These are phyloP conservation scores for Osmanthus fragrans DNA, from an alignment of 257 asterid genomes.

Conservation along the genomic window DNA sequence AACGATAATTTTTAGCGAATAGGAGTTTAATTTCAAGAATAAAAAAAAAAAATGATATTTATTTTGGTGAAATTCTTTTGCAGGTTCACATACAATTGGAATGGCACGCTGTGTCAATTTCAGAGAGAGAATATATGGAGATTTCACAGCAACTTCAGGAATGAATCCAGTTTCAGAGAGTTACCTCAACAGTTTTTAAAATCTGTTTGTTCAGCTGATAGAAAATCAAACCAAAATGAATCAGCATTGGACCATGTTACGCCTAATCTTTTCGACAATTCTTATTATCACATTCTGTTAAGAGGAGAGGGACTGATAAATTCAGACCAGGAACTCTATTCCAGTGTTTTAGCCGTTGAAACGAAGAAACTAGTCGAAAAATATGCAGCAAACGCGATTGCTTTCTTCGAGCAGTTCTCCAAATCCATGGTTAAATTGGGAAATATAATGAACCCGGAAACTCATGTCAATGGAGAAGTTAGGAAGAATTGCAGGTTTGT, in stretches of 20 bases:
- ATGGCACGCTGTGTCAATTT: constrained; percentile 83
- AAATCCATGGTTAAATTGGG: constrained; percentile 93
- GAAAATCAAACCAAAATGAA: constrained; percentile 59
- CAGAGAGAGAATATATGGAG: constrained; percentile 78
- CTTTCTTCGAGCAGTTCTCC: constrained; percentile 82
- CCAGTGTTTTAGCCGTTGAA: constrained; percentile 60
- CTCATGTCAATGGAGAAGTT: constrained; percentile 72
- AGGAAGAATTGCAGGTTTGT: constrained; percentile 86
- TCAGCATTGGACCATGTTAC: constrained; percentile 73
- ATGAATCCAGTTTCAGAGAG: constrained; percentile 43
- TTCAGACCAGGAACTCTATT: constrained; percentile 79
- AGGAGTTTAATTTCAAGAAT: too few relatives aligned
- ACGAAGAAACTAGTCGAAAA: constrained; percentile 62
- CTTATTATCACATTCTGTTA: constrained; percentile 61
- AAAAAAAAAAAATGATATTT: neutral
- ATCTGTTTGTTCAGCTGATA: constrained; percentile 57
- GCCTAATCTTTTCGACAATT: constrained; percentile 72
- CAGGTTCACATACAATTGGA: constrained; percentile 96
- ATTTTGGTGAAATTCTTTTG: neutral
- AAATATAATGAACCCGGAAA: constrained; percentile 63
- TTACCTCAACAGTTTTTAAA: constrained; percentile 50
- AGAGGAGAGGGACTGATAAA: constrained; percentile 69
- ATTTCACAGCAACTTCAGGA: constrained; percentile 45
- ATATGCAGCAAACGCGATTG: constrained; percentile 61
- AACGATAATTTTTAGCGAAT: too few relatives aligned